These are phyloP conservation scores for Neurospora africana DNA, from an alignment of 495 filamentous ascomycete species.

Conservation along the genomic window DNA sequence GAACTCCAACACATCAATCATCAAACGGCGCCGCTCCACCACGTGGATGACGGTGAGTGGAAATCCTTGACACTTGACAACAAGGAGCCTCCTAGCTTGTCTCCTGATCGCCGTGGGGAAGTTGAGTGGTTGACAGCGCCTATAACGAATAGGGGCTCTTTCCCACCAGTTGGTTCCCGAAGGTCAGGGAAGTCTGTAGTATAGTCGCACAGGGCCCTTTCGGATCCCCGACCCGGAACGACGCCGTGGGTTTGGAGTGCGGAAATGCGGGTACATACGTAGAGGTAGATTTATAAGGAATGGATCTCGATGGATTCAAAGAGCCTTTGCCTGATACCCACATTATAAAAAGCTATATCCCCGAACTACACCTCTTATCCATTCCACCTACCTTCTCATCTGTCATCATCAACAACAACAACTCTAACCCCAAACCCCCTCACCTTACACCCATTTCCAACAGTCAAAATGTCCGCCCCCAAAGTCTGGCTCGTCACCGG, in stretches of 20 bases:
- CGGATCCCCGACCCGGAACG: background rate
- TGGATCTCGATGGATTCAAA: background rate
- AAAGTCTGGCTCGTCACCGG: slow-evolving; percentile 41
- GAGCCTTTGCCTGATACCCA: background rate
- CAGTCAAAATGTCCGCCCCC: background rate
- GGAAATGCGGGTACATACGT: background rate
- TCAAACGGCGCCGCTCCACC: background rate
- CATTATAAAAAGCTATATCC: background rate
- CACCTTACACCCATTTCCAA: background rate
- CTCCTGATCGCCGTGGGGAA: background rate
- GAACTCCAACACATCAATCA: background rate
- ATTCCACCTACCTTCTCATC: no score
- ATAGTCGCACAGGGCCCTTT: background rate
- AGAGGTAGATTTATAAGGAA: no score
- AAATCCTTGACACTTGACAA: background rate
- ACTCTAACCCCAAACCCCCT: background rate
- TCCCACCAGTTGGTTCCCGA: background rate
- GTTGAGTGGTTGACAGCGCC: background rate
- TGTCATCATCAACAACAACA: no score
- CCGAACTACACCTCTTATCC: background rate
- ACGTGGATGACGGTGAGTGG: background rate
- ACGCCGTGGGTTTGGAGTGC: background rate
- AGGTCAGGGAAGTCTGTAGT: background rate
- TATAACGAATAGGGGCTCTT: background rate
- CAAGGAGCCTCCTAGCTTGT: background rate